Percentiles rank a stretch among this genome's conserved stretches.
These are phyloP conservation scores for Penicillium daleae DNA, from an alignment of 495 filamentous ascomycete genomes.

Conservation along the genomic window DNA sequence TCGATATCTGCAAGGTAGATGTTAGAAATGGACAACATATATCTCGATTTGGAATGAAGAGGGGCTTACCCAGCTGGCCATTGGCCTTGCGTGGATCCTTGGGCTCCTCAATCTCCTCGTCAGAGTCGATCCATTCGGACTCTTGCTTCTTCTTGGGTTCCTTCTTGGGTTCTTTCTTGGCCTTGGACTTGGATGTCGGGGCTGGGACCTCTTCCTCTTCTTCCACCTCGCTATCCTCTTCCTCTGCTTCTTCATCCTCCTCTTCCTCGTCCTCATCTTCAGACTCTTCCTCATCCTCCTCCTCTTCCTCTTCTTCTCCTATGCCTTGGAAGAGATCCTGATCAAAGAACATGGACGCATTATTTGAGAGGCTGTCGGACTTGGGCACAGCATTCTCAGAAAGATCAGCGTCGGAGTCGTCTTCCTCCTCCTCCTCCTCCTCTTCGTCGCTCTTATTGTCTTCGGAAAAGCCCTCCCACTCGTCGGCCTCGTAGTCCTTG, in stretches of 20 bases:
- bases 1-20: conserved; percentile 73
- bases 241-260: conserved; percentile 23
- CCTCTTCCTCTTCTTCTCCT: conserved; percentile 53
- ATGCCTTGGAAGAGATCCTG: conserved; percentile 93
- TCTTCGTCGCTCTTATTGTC: conserved; percentile 56
- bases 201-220: conserved; percentile 18
- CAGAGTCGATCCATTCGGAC: conserved; percentile 57
- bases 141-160: conserved; percentile 53
- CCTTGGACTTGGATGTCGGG: conserved; percentile 24
- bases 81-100: conserved; percentile 69
- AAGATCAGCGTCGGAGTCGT: conserved; percentile 57
- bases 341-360: conserved; percentile 86
- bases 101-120: conserved; percentile 66
- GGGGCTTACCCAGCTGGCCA: conserved; percentile 65
- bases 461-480: conserved; percentile 90
- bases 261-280: conserved; percentile 50
- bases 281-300: conserved; percentile 48
- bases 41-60: not conserved
- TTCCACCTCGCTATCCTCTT: conserved; percentile 26
- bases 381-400: conserved; percentile 50
- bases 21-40: conserved; percentile 30
- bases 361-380: conserved; percentile 68
- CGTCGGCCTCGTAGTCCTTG: conserved; percentile 79
- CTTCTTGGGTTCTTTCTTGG: conserved; percentile 34
- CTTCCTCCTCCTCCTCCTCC: conserved; percentile 49